Conservation (phyloP, 2,329 filamentous ascomycete species). For the Aspergillus persii region DNA sequence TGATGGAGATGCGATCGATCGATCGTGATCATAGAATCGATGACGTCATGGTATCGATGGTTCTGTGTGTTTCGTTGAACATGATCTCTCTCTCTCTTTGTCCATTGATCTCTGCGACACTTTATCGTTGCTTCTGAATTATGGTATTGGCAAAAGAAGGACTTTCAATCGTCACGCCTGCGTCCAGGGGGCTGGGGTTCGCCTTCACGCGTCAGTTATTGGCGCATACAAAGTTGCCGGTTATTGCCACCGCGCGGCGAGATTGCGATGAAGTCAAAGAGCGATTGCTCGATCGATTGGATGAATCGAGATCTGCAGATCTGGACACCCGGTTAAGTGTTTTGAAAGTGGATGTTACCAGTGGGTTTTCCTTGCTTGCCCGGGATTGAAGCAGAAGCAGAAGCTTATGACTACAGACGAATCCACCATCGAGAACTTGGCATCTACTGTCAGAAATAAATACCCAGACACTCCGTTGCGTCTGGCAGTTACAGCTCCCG, state of each 20-base stretch:
- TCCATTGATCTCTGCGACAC: neutral
- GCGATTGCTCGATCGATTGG: conserved; percentile 51
- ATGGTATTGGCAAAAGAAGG: conserved; percentile 6
- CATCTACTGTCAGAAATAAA: conserved; percentile 52
- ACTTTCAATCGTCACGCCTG: conserved; percentile 50
- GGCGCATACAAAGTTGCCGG: conserved; percentile 53
- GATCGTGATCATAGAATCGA: neutral
- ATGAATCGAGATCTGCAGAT: conserved; percentile 29
- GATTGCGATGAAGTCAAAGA: conserved; percentile 51
- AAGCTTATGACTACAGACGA: conserved; percentile 52
- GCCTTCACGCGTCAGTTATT: conserved; percentile 60
- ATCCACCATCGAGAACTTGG: conserved; percentile 56
- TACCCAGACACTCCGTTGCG: conserved; percentile 62
- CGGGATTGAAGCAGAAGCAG: neutral
- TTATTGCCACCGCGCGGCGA: conserved; percentile 60
- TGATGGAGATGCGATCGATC: neutral
- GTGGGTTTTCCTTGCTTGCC: conserved; percentile 35
- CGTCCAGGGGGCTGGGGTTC: conserved; percentile 63
- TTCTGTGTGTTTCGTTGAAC: neutral
- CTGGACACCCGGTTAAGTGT: conserved; percentile 51
- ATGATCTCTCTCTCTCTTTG: neutral
- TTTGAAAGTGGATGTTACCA: conserved; percentile 56
- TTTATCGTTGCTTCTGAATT: neutral
- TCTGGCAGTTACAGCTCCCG: conserved; percentile 67
- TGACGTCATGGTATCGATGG: neutral